phyloP scores from a whole-genome alignment of 2,329 filamentous ascomycete genomes.

The Polychaeton citri region DNA sequence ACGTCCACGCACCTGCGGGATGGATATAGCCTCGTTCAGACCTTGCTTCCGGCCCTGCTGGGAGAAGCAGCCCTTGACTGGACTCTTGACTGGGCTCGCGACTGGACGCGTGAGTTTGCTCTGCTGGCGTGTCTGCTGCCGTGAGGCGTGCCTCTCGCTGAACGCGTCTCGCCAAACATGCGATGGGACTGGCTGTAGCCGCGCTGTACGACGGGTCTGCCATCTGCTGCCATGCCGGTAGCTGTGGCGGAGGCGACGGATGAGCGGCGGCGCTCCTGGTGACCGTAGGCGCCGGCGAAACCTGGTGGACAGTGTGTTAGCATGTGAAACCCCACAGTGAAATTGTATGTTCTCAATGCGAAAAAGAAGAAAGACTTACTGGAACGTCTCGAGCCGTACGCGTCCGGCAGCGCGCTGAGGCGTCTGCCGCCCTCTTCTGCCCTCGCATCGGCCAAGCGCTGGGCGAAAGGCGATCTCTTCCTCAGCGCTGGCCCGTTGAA shows the following conservation, averaged over 20 bases:
- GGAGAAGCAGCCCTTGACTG: neutral
- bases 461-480: slow-evolving; percentile 38
- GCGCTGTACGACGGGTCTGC: slow-evolving; percentile 8
- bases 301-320: neutral
- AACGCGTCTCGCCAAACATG: slow-evolving; percentile 17
- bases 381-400: slow-evolving; percentile 13
- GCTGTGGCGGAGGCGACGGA: neutral
- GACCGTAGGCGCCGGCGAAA: neutral
- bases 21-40: too few relatives aligned
- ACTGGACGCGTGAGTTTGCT: slow-evolving; percentile 6
- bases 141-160: slow-evolving; percentile 13
- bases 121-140: slow-evolving; percentile 12
- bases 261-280: neutral
- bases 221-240: slow-evolving; percentile 7
- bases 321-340: neutral
- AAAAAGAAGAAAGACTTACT: slow-evolving; percentile 8
- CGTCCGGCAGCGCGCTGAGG: slow-evolving; percentile 10
- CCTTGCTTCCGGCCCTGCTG: too few relatives aligned
- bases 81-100: neutral
- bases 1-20: too few relatives aligned
- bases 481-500: slow-evolving; percentile 42
- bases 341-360: neutral
- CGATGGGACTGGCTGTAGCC: slow-evolving; percentile 15
- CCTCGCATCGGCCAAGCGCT: slow-evolving; percentile 23
- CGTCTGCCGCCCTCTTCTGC: slow-evolving; percentile 12